Evolutionary conservation across 1,284 basidiomycete genomes (phyloP), one percentile per base, ranked within the genome.

Genomic region (Pseudozyma hubeiensis): DNA sequence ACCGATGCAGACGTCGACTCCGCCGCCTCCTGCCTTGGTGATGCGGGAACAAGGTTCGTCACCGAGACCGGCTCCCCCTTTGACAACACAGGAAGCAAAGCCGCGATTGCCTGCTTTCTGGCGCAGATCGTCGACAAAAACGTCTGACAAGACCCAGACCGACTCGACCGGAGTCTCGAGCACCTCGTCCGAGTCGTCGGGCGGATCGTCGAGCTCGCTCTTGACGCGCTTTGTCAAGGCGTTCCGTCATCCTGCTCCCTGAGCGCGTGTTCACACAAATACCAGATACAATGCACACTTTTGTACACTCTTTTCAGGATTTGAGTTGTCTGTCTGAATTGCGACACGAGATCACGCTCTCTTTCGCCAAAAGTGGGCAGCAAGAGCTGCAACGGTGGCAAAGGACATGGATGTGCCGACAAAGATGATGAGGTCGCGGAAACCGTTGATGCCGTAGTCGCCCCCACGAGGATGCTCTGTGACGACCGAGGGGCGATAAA

Each of bases 391-490:
- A 8, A 50, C 16, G 13, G 45, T 34, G 16, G 58, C 64, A 3
- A 56, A 4, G 5, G 33, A 19, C 58, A 66, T 66, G 0, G 57
- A 53, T 8, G 44, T 43, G 48, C 76, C 76, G 1, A 73, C 66
- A 35, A 70, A 71, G 34, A 78, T 14, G 45, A 78, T 65, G 30
- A 78, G 37, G n/a, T 49, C 70, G 9, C 50, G 34, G 35, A 76
- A 68, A 1, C 74, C 76, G 34, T 67, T 59, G 41, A 61, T 60
- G 9, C 70, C 74, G 34, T 69, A 69, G 34, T 66, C 52, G 17
- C 63, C 57, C 5, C 16, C 24, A 11, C 45, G 53, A 19, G 58
- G 53, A 35, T 61, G 19, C 14, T 9, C 7, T 2, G 58, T 66
- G 2, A 48, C 44, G 6, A 61, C 45, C 5, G 31, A 29, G 11